These are phyloP conservation scores for Botryococcus braunii DNA, from an alignment of 163 green algal genomes.

Conservation along the genomic window DNA sequence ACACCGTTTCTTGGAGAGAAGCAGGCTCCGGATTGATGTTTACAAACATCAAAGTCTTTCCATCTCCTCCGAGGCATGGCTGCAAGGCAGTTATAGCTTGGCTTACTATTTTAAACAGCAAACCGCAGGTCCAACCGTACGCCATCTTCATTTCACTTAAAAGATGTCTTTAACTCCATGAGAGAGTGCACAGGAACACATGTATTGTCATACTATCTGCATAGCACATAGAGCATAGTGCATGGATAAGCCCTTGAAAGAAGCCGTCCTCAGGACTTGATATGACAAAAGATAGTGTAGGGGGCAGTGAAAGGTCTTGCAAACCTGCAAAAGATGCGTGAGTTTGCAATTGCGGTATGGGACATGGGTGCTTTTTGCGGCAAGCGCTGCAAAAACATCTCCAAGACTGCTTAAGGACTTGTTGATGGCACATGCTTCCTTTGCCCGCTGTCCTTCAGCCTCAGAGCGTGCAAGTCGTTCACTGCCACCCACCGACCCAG, in stretches of 20 bases:
- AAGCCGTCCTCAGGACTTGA: neutral
- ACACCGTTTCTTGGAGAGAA: constrained; percentile 55
- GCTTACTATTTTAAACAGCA: neutral
- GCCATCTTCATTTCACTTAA: too few relatives aligned
- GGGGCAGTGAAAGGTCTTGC: too few relatives aligned
- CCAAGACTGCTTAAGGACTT: constrained; percentile 70
- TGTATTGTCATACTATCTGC: too few relatives aligned
- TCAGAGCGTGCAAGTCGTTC: constrained; percentile 40
- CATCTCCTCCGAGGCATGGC: constrained; percentile 56
- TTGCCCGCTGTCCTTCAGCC: constrained; percentile 43
- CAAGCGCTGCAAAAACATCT: constrained; percentile 77
- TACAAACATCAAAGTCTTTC: constrained; percentile 85
- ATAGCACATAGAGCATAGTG: too few relatives aligned
- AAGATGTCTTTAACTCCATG: neutral
- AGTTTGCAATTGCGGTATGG: constrained; percentile 75
- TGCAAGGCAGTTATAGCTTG: constrained; percentile 1
- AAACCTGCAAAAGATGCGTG: constrained; percentile 68
- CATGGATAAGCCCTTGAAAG: too few relatives aligned
- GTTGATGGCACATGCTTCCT: constrained; percentile 90
- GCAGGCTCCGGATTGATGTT: constrained; percentile 61
- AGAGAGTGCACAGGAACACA: too few relatives aligned
- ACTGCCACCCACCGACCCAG: constrained; percentile 16
- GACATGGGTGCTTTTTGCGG: constrained; percentile 50
- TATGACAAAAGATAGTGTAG: neutral
- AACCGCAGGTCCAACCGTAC: neutral